Evolutionary conservation across 345 rosid species (phyloP).

Genomic region (Eucalyptus melliodora): DNA sequence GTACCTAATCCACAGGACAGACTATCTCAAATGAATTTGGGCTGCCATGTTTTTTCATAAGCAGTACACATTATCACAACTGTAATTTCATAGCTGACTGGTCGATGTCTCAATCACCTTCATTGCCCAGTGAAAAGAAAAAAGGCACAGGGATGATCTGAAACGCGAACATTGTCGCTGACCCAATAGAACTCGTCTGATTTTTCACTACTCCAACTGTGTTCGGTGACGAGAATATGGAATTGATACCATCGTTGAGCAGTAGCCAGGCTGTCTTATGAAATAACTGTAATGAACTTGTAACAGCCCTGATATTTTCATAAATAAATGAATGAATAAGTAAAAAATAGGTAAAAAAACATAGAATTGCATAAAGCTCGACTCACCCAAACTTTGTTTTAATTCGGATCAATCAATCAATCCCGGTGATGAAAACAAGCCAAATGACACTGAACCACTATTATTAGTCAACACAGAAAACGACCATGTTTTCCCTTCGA

Average conservation of each 20-base stretch:
- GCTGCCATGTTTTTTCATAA: neutral
- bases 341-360: neutral
- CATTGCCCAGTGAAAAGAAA: fast-evolving
- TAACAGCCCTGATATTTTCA: fast-evolving
- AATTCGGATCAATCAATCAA: neutral
- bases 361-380: fast-evolving
- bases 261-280: neutral
- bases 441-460: neutral
- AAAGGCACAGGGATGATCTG: neutral
- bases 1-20: neutral
- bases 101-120: neutral
- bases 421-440: neutral
- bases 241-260: neutral
- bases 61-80: neutral
- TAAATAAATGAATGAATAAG: neutral
- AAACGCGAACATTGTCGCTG: fast-evolving
- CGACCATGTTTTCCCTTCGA: neutral
- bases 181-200: neutral
- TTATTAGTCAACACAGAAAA: neutral
- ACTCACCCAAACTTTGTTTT: neutral
- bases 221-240: neutral
- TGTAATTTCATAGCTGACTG: neutral
- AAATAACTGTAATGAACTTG: neutral
- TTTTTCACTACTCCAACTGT: neutral
- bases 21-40: neutral